Percentiles rank a stretch among this genome's conserved stretches.
Evolutionary conservation across 2,329 filamentous ascomycete genomes (phyloP).

Genomic region (Albifimbria verrucaria): DNA sequence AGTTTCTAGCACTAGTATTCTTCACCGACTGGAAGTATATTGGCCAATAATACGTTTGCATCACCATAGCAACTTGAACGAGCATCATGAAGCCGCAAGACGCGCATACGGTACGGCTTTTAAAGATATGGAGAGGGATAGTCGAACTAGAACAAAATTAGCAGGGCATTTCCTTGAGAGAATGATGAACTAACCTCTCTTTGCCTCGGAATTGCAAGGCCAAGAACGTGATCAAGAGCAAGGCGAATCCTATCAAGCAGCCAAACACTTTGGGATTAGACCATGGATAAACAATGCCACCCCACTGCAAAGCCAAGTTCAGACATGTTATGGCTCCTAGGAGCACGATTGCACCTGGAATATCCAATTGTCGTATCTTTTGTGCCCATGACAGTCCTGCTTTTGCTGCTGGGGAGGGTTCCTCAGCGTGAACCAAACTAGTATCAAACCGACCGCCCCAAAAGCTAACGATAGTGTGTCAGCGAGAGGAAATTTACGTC

Average conservation of each 20-base stretch:
- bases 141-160: constrained; percentile 7
- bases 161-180: neutral
- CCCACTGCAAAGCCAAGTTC: constrained; percentile 20
- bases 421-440: neutral
- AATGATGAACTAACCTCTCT: constrained; percentile 6
- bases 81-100: constrained; percentile 15
- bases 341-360: constrained; percentile 3
- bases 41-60: constrained; percentile 14
- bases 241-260: constrained; percentile 14
- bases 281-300: constrained; percentile 17
- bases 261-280: constrained; percentile 18
- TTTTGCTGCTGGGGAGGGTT: constrained; percentile 4
- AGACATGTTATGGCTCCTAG: constrained; percentile 10
- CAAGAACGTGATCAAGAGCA: constrained; percentile 12
- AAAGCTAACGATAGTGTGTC: constrained; percentile 5
- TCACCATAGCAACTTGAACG: constrained; percentile 16
- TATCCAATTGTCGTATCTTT: constrained; percentile 7
- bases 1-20: constrained; percentile 9
- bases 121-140: constrained; percentile 13
- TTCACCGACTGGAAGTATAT: constrained; percentile 23
- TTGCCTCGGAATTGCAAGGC: constrained; percentile 11
- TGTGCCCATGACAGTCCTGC: constrained; percentile 7
- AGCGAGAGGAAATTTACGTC: neutral
- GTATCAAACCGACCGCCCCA: constrained; percentile 5
- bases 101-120: constrained; percentile 11